Base-by-base conservation (phyloP, 2,329 filamentous ascomycete species). In the Ampelomyces quisqualis region DNA sequence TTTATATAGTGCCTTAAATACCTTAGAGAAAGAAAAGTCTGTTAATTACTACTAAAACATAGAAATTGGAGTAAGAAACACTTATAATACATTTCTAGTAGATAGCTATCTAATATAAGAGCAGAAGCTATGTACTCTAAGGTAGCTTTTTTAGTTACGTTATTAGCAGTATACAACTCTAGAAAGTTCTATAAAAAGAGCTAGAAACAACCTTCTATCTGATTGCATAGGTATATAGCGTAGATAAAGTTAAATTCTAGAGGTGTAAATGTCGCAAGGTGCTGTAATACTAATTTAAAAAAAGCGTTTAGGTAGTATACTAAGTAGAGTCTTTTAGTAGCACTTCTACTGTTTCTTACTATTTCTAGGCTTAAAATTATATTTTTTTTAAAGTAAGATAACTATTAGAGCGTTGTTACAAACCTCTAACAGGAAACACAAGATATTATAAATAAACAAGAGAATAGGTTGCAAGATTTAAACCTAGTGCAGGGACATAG, bases 81-180 rank as follows among this genome's bases (percentile, higher is more conserved):
- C 47, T 48, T 46, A 51, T 28, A 10, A 42, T 50, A 27, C 28
- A 48, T 49, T 15, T 34, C 32, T 34, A 18, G 36, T 17, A 20
- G 41, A 34, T 38, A 20, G 20, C 43, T 43, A 21, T 45, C 42
- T 20, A 48, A 24, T 8, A 46, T 27, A 9, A 49, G 3, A 7
- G 22, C 19, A 40, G 27, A 49, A 2, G 18, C 32, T 5, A 49
- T 40, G 24, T 47, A 44, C 7, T 36, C 11, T n/a, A 45, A 42
- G 4, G 31, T 14, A 38, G 40, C 40, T 24, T 49, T 18, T 21
- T 43, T n/a, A n/a, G 14, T 36, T 15, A 28, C 8, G 3, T 41
- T 8, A n/a, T 40, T 43, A 13, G 28, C 13, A 6, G 21, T 9
- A 13, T n/a, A 48, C 11, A 51, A 22, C 19, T 11, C 5, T 15